Evolutionary conservation across 441 rosid genomes (phyloP).

Genomic region (Populus tomentosa): DNA sequence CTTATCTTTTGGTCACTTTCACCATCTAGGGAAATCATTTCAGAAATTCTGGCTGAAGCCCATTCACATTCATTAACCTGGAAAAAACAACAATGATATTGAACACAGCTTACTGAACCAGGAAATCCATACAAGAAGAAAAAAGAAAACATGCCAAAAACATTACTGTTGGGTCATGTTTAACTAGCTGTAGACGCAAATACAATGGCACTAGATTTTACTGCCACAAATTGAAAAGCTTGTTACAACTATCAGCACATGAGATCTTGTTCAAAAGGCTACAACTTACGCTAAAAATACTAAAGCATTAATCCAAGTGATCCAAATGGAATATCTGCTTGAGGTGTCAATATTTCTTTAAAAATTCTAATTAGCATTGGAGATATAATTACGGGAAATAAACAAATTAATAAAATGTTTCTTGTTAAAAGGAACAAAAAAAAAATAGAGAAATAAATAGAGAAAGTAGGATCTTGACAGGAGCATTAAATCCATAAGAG

Average conservation of each 20-base stretch:
- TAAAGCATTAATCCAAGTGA: neutral
- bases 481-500: neutral
- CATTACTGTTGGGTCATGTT: neutral
- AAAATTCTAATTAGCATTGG: neutral
- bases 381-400: neutral
- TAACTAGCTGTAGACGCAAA: neutral
- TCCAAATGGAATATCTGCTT: neutral
- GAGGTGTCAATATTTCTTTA: neutral
- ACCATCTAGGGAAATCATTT: slow-evolving; percentile 63
- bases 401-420: too few species aligned
- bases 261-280: slow-evolving; percentile 2
- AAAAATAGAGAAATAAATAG: too few species aligned
- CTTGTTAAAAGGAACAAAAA: neutral
- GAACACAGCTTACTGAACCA: neutral
- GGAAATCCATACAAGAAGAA: neutral
- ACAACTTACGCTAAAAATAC: neutral
- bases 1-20: slow-evolving; percentile 58
- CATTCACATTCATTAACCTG: slow-evolving; percentile 77
- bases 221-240: neutral
- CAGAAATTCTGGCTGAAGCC: slow-evolving; percentile 65
- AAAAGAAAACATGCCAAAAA: neutral
- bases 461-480: neutral
- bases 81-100: slow-evolving; percentile 7
- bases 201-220: neutral
- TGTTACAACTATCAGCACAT: neutral